Evolutionary conservation across 345 rosid species (phyloP).

Genomic region (Hypericum perforatum): DNA sequence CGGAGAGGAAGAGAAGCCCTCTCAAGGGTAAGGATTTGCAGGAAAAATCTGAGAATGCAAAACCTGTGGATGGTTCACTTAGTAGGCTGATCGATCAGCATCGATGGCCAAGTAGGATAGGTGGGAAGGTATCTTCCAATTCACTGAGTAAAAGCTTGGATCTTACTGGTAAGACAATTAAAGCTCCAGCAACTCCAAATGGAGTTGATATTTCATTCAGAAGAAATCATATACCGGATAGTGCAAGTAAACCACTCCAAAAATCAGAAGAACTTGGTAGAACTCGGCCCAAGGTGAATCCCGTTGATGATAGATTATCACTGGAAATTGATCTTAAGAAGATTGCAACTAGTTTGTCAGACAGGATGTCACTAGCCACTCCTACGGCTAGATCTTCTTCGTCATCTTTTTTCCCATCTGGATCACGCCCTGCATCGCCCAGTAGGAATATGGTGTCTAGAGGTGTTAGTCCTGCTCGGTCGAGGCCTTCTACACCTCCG

Average conservation of each 20-base stretch:
- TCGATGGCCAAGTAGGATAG: slow-evolving; percentile 82
- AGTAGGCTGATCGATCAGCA: slow-evolving; percentile 78
- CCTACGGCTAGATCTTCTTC: slow-evolving; percentile 38
- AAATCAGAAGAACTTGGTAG: slow-evolving; percentile 39
- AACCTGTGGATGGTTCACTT: slow-evolving; percentile 61
- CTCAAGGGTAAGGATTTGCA: slow-evolving; percentile 68
- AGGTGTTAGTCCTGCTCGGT: slow-evolving; percentile 50
- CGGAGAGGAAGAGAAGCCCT: slow-evolving; percentile 79
- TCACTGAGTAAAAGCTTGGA: slow-evolving; percentile 46
- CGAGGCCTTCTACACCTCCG: slow-evolving; percentile 68
- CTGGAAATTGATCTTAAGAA: slow-evolving; percentile 30
- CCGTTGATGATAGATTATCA: slow-evolving; percentile 36
- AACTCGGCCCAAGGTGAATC: slow-evolving; percentile 31
- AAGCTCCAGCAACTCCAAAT: slow-evolving; percentile 28
- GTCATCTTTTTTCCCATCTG: slow-evolving; percentile 27
- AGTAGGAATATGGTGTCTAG: slow-evolving; percentile 35
- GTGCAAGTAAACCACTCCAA: slow-evolving; percentile 33
- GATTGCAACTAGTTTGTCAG: slow-evolving; percentile 37
- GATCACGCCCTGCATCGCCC: slow-evolving; percentile 68
- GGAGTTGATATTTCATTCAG: slow-evolving; percentile 43
- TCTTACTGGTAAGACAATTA: slow-evolving; percentile 42
- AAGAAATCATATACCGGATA: slow-evolving; percentile 38
- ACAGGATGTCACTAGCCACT: slow-evolving; percentile 33
- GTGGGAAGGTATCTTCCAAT: slow-evolving; percentile 48
- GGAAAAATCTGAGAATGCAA: slow-evolving; percentile 87